Evolutionary conservation across 306 rosid genomes (phyloP).

Genomic region (Quercus berberidifolia): DNA sequence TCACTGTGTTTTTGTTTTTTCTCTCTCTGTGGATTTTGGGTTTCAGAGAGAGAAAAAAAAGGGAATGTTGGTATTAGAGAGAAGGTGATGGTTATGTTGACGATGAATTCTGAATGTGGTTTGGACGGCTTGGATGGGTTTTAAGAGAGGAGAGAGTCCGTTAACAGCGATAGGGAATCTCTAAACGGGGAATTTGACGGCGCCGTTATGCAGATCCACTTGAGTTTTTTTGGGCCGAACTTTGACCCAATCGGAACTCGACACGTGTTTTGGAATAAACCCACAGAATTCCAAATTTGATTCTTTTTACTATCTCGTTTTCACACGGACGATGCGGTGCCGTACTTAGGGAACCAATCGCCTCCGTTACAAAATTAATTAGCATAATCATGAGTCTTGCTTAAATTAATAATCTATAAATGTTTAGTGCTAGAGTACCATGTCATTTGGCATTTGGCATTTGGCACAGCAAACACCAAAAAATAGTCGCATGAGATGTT

Average conservation of each 20-base stretch:
- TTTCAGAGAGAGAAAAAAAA: constrained; percentile 22
- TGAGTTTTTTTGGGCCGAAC: constrained; percentile 21
- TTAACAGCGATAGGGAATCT: constrained; percentile 69
- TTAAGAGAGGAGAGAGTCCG: constrained; percentile 21
- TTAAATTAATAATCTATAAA: too few relatives aligned
- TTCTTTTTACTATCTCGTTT: too few relatives aligned
- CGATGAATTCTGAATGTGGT: neutral
- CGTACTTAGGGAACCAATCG: too few relatives aligned
- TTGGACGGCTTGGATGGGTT: constrained; percentile 53
- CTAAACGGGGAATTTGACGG: constrained; percentile 82
- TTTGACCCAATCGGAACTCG: neutral
- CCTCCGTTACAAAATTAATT: too few relatives aligned
- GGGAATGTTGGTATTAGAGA: constrained; percentile 32
- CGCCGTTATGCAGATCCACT: constrained; percentile 68
- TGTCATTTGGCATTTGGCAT: too few relatives aligned
- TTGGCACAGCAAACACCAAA: fast-evolving
- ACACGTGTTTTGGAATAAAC: constrained; percentile 29
- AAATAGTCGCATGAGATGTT: too few relatives aligned
- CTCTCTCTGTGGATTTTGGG: constrained; percentile 4
- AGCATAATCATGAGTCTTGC: too few relatives aligned
- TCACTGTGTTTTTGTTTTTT: constrained; percentile 5
- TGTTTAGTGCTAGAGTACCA: too few relatives aligned
- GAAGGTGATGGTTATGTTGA: constrained; percentile 35
- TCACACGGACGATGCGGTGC: too few relatives aligned
- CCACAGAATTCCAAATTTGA: too few relatives aligned